Conservation (phyloP, 2,329 filamentous ascomycete genomes). For the Fusarium tupiense region DNA sequence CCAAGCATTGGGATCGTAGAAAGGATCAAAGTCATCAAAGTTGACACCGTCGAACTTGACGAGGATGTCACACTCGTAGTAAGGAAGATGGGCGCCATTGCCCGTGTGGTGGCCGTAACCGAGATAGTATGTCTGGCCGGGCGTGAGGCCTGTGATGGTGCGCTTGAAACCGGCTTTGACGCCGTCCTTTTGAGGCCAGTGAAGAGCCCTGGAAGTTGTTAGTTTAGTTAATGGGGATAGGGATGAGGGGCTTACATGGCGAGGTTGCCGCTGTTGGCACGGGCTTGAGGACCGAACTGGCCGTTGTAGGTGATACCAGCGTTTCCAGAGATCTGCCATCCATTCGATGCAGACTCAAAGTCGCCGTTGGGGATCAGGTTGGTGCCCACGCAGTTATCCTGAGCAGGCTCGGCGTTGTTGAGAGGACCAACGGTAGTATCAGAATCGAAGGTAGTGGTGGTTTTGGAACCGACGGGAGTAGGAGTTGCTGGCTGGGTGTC, state of each 20-base stretch:
- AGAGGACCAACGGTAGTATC: not conserved
- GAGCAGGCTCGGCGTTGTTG: not conserved
- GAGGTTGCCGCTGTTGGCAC: not conserved
- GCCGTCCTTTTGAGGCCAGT: not conserved
- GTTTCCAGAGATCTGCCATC: not conserved
- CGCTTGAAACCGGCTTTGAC: conserved; percentile 1
- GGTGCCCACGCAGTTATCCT: not conserved
- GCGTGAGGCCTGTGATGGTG: not conserved
- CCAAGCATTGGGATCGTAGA: not conserved
- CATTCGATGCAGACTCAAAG: not conserved
- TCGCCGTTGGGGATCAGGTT: not conserved
- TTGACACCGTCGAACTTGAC: conserved; percentile 3
- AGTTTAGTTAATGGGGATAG: rapidly evolving
- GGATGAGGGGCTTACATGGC: not conserved
- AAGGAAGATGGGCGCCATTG: not conserved
- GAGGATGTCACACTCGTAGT: conserved; percentile 9
- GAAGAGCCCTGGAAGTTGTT: not conserved
- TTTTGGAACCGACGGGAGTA: not conserved
- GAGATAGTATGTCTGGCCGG: not conserved
- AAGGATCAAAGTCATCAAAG: conserved; percentile 27
- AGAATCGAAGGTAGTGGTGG: not conserved
- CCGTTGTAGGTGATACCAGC: not conserved
- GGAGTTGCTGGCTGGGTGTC: not conserved
- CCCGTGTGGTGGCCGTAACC: conserved; percentile 10
- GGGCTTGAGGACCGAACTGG: not conserved